Conservation (phyloP, 805 yeast genomes). For the Candida boidinii region DNA sequence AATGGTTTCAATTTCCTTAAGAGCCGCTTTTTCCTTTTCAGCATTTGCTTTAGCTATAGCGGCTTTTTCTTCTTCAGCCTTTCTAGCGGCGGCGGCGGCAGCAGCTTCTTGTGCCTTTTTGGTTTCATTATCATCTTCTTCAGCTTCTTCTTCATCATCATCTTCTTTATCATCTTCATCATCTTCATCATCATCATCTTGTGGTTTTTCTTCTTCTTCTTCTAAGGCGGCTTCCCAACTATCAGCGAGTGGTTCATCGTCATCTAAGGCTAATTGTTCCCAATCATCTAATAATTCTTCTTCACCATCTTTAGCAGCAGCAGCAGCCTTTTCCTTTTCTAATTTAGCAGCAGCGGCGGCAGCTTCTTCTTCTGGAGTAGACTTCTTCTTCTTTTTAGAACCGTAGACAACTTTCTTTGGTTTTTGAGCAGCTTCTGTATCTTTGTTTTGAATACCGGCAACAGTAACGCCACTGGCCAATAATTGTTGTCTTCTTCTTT, state of each 20-base stretch:
- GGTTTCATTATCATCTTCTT: constrained; percentile 27
- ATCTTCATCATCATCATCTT: constrained; percentile 20
- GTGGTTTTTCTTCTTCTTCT: constrained; percentile 24
- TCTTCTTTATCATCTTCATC: constrained; percentile 23
- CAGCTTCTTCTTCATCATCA: constrained; percentile 20
- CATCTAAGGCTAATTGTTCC: constrained; percentile 64
- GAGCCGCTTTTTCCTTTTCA: constrained; percentile 8
- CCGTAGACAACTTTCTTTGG: constrained; percentile 66
- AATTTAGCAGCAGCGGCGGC: constrained; percentile 17
- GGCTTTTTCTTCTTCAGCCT: constrained; percentile 22
- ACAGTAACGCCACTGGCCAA: constrained; percentile 66
- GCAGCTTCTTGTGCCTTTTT: constrained; percentile 17
- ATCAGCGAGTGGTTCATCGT: constrained; percentile 47
- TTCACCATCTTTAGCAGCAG: constrained; percentile 28
- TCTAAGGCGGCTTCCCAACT: constrained; percentile 40
- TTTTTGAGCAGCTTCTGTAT: constrained; percentile 22
- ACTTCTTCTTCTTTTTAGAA: constrained; percentile 54
- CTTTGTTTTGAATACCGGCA: constrained; percentile 51
- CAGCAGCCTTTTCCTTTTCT: constrained; percentile 9
- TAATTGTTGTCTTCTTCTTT: constrained; percentile 82
- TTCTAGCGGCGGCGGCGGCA: constrained; percentile 18
- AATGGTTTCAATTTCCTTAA: constrained; percentile 13
- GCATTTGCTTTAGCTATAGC: constrained; percentile 18
- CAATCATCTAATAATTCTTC: constrained; percentile 74
- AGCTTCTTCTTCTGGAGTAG: constrained; percentile 20